Evolutionary conservation across 2,329 filamentous ascomycete genomes (phyloP), one percentile per base, ranked within the genome.

Genomic region (Ilyonectria destructans): DNA sequence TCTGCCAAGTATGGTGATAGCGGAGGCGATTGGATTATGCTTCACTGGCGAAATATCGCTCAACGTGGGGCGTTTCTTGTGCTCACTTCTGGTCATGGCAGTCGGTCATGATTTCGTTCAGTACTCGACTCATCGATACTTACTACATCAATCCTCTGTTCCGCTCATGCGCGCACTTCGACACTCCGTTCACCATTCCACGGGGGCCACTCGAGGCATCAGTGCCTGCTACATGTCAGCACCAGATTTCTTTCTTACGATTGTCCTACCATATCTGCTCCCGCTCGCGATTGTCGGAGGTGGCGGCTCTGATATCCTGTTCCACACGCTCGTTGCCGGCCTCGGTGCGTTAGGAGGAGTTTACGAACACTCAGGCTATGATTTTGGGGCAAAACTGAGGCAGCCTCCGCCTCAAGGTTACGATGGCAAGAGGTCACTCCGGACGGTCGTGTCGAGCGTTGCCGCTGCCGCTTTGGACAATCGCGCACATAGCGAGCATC

Each of bases 191-290:
- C 52, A 56, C 21, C 52, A 56, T 13, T 37, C 52, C 26, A 55
- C 51, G 26, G n/a, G 26, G 26, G 51, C 51, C 6, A 55, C 26
- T 35, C 26, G 31, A 55, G 51, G 51, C 10, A 55, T 55, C 51
- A 55, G 51, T 35, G 51, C 51, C 31, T 55, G 51, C 31, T 55
- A 55, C 51, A 55, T 55, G 51, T 37, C 51, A 19, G 51, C 51
- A 37, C 51, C 51, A 21, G 51, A 55, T 19, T 37, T 55, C 31
- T 55, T 55, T 33, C 51, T 55, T n/a, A 29, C 19, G 31, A 55
- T 55, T 35, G 51, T 55, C 26, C 51, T 55, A 33, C 51, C 51
- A 21, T 55, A 55, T 9, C 51, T 55, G n/a, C n/a, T 55, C 51
- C 31, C 31, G 31, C 51, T 55, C n/a, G 26, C 51, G n/a, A 21